Percentiles rank a stretch among this genome's conserved stretches.
Conservation (phyloP, 2,329 filamentous ascomycete species). For the Cladosporium sp. region DNA sequence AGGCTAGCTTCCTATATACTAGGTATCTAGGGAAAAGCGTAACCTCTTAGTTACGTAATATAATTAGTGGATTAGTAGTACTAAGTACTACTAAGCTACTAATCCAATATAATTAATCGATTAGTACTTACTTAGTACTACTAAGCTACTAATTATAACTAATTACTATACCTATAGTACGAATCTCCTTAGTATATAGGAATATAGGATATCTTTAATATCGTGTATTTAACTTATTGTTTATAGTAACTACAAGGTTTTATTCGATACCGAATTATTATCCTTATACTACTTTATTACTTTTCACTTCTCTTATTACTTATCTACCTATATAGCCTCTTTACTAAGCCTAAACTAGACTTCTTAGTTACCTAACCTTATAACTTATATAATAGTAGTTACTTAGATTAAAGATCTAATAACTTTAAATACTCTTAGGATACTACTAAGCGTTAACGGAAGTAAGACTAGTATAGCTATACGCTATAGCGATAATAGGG, state of each 20-base stretch:
- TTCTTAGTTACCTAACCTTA: neutral
- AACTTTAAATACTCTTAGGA: conserved; percentile 2
- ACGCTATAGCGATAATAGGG: neutral
- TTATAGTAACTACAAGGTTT: conserved; percentile 3
- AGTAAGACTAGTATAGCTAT: neutral
- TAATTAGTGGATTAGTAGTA: no score
- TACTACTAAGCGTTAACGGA: neutral
- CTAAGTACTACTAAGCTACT: neutral
- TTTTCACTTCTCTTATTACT: neutral
- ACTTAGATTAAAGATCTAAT: neutral
- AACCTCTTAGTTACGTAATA: no score
- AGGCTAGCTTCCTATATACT: no score
- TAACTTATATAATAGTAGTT: conserved; percentile 1
- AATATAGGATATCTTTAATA: neutral
- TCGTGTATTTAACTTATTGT: neutral
- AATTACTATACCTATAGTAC: neutral
- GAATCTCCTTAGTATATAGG: conserved; percentile 1
- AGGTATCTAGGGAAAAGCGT: no score
- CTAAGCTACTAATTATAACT: neutral
- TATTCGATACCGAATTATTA: neutral
- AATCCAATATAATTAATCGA: neutral
- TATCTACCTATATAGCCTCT: neutral
- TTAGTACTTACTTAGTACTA: neutral
- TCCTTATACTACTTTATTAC: neutral
- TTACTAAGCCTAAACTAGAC: neutral